These are phyloP conservation scores for Aphanomyces astaci DNA, from an alignment of 352 stramenopile species.

Conservation along the genomic window DNA sequence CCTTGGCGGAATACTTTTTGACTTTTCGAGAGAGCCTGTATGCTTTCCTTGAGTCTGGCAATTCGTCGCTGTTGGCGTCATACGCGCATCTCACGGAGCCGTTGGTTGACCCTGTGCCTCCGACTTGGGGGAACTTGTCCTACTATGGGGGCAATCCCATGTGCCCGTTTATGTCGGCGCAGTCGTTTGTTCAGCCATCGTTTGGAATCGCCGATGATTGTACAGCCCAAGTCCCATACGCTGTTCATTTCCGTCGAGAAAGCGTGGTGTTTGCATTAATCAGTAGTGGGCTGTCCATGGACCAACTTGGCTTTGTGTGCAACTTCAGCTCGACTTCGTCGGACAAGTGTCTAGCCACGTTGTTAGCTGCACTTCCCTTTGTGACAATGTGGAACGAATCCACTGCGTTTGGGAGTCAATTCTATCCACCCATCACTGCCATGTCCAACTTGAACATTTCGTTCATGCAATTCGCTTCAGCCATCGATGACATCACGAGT, in stretches of 20 bases:
- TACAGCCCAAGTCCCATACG: not conserved
- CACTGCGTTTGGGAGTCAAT: not conserved
- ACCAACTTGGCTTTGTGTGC: not conserved
- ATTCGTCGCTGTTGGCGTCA: too few species aligned
- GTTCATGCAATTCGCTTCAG: slow-evolving; percentile 13
- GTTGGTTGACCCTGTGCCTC: not conserved
- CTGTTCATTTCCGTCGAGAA: not conserved
- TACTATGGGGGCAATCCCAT: slow-evolving; percentile 6
- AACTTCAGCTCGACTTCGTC: not conserved
- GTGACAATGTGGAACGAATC: not conserved
- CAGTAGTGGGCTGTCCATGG: not conserved
- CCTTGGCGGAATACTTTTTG: not conserved
- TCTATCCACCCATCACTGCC: not conserved
- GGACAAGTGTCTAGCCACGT: not conserved
- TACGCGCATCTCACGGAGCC: not conserved
- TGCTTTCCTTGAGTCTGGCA: not conserved
- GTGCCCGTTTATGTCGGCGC: not conserved
- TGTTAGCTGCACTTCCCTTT: not conserved
- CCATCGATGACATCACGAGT: not conserved
- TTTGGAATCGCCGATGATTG: slow-evolving; percentile 8
- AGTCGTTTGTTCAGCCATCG: not conserved
- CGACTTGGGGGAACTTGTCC: not conserved
- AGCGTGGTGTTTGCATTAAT: not conserved
- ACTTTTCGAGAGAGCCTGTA: not conserved
- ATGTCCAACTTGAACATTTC: not conserved